Evolutionary conservation across 495 filamentous ascomycete species (phyloP).

Genomic region (Staphylotrichum tortipilum): DNA sequence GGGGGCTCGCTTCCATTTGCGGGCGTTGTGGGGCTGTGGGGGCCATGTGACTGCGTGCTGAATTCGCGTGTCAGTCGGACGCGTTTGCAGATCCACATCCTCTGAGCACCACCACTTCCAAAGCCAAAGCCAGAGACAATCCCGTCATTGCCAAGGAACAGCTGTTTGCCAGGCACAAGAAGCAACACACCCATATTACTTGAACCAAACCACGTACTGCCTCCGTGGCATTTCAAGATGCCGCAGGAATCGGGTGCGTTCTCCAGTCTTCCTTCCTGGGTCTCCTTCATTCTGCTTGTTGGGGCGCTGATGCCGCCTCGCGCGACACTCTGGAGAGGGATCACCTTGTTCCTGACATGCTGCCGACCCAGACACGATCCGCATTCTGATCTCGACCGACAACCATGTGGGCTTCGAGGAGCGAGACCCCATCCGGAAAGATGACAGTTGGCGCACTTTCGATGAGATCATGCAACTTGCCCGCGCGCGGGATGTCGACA

Average conservation of each 20-base stretch:
- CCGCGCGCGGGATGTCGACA: constrained; percentile 81
- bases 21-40: no score
- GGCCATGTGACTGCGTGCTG: constrained; percentile 21
- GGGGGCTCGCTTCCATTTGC: not conserved
- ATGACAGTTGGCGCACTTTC: constrained; percentile 96
- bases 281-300: not conserved
- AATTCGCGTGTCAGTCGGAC: constrained; percentile 11
- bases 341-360: not conserved
- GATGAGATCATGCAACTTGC: constrained; percentile 92
- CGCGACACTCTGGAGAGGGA: no score
- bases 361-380: constrained; percentile 78
- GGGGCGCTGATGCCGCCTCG: no score
- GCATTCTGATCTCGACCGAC: constrained; percentile 87
- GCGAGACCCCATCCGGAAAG: constrained; percentile 81
- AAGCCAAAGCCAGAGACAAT: no score
- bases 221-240: constrained; percentile 10
- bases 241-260: constrained; percentile 17
- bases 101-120: not conserved
- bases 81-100: constrained; percentile 1
- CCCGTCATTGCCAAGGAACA: no score
- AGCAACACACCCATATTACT: no score
- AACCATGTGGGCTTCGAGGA: constrained; percentile 97
- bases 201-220: no score
- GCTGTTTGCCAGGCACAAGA: no score
- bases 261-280: not conserved